Evolutionary conservation across 345 rosid genomes (phyloP).

Genomic region (Pelargonium nanum): DNA sequence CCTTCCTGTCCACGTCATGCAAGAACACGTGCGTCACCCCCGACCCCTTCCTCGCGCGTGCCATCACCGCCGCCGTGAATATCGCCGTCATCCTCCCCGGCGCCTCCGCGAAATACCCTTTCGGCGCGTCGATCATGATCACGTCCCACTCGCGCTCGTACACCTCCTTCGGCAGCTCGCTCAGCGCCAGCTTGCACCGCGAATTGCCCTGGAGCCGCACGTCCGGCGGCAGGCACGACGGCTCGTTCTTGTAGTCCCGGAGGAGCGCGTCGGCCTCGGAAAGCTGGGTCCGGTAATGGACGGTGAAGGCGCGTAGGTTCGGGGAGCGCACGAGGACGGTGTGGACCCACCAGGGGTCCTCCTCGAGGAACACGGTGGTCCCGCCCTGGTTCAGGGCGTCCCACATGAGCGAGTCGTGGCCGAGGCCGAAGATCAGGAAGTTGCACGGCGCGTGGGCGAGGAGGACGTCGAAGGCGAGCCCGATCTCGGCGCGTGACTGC

Average conservation of each 20-base stretch:
- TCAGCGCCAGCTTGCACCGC: conserved; percentile 30
- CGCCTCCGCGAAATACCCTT: conserved; percentile 43
- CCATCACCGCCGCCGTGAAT: conserved; percentile 52
- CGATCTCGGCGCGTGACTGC: conserved; percentile 29
- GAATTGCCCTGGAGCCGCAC: conserved; percentile 22
- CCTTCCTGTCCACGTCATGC: conserved; percentile 48
- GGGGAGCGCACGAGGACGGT: conserved; percentile 23
- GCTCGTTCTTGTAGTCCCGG: conserved; percentile 18
- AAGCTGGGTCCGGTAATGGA: conserved; percentile 34
- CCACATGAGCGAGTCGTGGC: conserved; percentile 59
- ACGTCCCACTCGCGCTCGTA: conserved; percentile 50
- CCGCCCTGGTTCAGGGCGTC: conserved; percentile 39
- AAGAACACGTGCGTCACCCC: conserved; percentile 49
- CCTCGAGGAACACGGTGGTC: conserved; percentile 46
- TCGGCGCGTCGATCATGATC: conserved; percentile 49
- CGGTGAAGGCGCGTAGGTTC: conserved; percentile 22
- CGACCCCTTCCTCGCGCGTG: conserved; percentile 24
- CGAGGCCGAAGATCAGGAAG: conserved; percentile 52
- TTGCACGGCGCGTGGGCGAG: conserved; percentile 33
- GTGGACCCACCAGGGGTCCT: conserved; percentile 33
- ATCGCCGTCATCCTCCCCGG: conserved; percentile 60
- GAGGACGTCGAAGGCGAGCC: conserved; percentile 32
- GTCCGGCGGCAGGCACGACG: conserved; percentile 21
- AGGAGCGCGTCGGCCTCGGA: conserved; percentile 37
- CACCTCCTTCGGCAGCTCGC: conserved; percentile 35